Evolutionary conservation across 495 filamentous ascomycete species (phyloP).

Genomic region (Aspergillus cristatus): DNA sequence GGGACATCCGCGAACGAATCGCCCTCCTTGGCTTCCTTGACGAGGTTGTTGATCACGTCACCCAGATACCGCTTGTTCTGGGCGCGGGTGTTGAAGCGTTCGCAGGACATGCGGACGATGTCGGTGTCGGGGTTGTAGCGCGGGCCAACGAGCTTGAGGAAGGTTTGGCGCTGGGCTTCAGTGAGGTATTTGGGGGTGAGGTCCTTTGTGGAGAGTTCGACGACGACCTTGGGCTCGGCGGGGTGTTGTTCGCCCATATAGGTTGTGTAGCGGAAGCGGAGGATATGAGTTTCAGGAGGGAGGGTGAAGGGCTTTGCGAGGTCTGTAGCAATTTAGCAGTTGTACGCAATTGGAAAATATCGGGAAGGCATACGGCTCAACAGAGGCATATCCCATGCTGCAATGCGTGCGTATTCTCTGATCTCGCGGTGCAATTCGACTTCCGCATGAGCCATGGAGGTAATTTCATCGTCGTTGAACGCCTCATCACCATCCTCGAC

Average conservation of each 20-base stretch:
- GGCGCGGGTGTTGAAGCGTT: constrained; percentile 74
- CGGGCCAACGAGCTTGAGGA: constrained; percentile 79
- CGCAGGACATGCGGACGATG: constrained; percentile 82
- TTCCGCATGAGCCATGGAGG: constrained; percentile 69
- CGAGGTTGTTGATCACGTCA: constrained; percentile 62
- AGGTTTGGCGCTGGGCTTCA: constrained; percentile 59
- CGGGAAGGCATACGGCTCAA: constrained; percentile 58
- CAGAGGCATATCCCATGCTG: constrained; percentile 94
- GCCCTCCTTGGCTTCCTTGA: constrained; percentile 69
- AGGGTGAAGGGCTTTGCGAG: constrained; percentile 68
- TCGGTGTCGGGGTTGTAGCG: constrained; percentile 85
- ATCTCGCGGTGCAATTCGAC: constrained; percentile 84
- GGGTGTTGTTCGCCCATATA: constrained; percentile 94
- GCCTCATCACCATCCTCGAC: constrained; percentile 54
- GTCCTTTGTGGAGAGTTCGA: constrained; percentile 72
- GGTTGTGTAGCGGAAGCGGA: constrained; percentile 94
- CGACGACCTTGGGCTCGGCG: constrained; percentile 82
- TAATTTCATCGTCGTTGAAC: constrained; percentile 72
- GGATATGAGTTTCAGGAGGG: constrained; percentile 54
- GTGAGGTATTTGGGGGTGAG: constrained; percentile 49
- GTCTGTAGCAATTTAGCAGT: constrained; percentile 42
- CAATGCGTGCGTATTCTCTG: constrained; percentile 76
- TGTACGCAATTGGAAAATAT: not conserved
- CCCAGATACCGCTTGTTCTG: constrained; percentile 95
- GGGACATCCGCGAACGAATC: constrained; percentile 87